A percentile compares a stretch with the other conserved stretches of the same genome.
Evolutionary conservation across 2,329 filamentous ascomycete genomes (phyloP).

Genomic region (Lojkania enalia): DNA sequence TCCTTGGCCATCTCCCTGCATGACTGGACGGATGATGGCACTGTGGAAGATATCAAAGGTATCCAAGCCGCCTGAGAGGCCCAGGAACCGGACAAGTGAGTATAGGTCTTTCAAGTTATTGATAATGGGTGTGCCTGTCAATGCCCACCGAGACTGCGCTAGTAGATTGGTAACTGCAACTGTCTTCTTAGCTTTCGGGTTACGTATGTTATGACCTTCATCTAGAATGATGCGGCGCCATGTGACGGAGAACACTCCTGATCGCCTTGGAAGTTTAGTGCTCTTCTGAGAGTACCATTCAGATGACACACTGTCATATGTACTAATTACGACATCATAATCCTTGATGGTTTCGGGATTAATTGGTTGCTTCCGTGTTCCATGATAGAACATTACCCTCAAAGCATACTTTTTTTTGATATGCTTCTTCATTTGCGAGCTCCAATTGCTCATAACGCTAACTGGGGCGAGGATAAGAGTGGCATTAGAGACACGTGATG

Average conservation of each 20-base stretch:
- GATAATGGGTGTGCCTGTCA: conserved; percentile 67
- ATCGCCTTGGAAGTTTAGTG: conserved; percentile 32
- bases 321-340: conserved; percentile 80
- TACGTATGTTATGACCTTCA: conserved; percentile 82
- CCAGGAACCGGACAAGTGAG: conserved; percentile 76
- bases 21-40: conserved; percentile 70
- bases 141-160: conserved; percentile 74
- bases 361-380: conserved; percentile 56
- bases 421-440: conserved; percentile 74
- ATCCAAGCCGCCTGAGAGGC: conserved; percentile 74
- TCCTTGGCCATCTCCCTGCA: conserved; percentile 59
- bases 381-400: conserved; percentile 75
- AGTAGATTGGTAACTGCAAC: conserved; percentile 68
- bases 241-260: conserved; percentile 61
- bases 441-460: conserved; percentile 90
- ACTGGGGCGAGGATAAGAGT: conserved; percentile 83
- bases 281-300: conserved; percentile 61
- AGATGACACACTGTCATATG: conserved; percentile 73
- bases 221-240: conserved; percentile 83
- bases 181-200: conserved; percentile 72
- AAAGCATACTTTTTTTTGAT: conserved; percentile 65
- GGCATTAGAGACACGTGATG: conserved; percentile 46
- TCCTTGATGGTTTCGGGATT: conserved; percentile 60
- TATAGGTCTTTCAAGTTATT: conserved; percentile 82
- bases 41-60: conserved; percentile 73